Base-by-base conservation (phyloP, 805 yeast genomes). In the Blastobotrys peoriensis region DNA sequence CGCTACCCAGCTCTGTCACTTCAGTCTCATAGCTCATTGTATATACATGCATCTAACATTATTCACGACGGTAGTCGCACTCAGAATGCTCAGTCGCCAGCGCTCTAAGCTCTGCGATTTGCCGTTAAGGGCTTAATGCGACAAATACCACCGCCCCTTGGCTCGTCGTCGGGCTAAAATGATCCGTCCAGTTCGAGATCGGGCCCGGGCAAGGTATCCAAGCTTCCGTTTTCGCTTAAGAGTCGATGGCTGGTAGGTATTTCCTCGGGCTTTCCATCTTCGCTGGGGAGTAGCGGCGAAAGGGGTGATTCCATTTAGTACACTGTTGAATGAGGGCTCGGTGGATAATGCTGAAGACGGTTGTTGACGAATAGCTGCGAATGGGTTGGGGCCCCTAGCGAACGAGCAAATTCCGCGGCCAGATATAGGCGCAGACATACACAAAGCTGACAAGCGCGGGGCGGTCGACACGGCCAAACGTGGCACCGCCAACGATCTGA, bases 221-320 rank as follows among this genome's bases (percentile, higher is more conserved):
- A 84, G 73, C 27, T 84, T 79, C 65, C 96, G 81, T 71, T 93
- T 93, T 63, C 98, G 76, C 63, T 85, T 86, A 51, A 86, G 69
- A 3, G 94, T 87, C 49, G 87, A 82, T 42, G 98, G 98, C 66
- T 91, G 97, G 66, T 83, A 91, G 16, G 96, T 86, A 68, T 86
- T 84, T 66, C 98, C 98, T 68, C 96, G 79, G 33, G 91, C 73
- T 62, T 86, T 81, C 83, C 89, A 82, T 72, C 96, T 71, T 52
- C 70, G 67, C 54, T 77, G 83, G 22, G 38, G 39, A n/a, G 40
- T 30, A 6, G 28, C 28, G 1, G 40, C 19, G 34, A 25, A 30
- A 18, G 42, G 40, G 3, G 35, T 27, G 13, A 41, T 17, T 5
- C 43, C 41, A 5, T 44, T 25, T 4, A 41, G 19, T 21, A 47